These are phyloP conservation scores for Spathaspora girioi DNA, from an alignment of 805 yeast species.

Conservation along the genomic window DNA sequence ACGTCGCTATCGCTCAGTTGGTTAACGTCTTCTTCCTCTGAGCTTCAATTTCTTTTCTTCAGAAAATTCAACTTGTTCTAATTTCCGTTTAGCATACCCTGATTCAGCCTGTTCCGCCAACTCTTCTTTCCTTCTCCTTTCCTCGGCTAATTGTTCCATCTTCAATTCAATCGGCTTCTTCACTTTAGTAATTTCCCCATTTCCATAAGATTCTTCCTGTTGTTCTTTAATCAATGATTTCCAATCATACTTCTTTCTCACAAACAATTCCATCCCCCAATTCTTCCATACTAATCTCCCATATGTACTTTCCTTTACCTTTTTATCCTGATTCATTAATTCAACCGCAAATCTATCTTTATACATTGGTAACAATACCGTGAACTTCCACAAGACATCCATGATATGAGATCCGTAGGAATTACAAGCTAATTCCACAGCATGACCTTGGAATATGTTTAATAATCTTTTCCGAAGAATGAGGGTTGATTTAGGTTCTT, in stretches of 20 bases:
- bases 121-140: conserved; percentile 25
- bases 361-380: conserved; percentile 72
- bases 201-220: conserved; percentile 29
- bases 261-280: conserved; percentile 82
- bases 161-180: conserved; percentile 41
- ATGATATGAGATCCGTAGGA: conserved; percentile 90
- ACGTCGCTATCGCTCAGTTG: neutral
- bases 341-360: conserved; percentile 82
- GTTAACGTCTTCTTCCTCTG: conserved; percentile 15
- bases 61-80: conserved; percentile 13
- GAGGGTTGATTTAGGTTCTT: conserved; percentile 40
- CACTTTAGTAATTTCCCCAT: conserved; percentile 13
- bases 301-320: conserved; percentile 78
- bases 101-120: conserved; percentile 17
- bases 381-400: conserved; percentile 79
- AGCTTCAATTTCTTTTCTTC: conserved; percentile 11
- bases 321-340: conserved; percentile 53
- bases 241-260: conserved; percentile 80
- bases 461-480: conserved; percentile 65
- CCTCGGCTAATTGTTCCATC: conserved; percentile 33
- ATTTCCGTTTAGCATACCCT: conserved; percentile 17
- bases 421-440: conserved; percentile 67
- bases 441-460: conserved; percentile 54
- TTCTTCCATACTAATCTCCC: conserved; percentile 94
- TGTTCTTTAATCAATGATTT: conserved; percentile 53